A percentile compares a stretch with the other conserved stretches of the same genome.
Conservation (phyloP, 495 filamentous ascomycete species). For the Lentithecium fluviatile region DNA sequence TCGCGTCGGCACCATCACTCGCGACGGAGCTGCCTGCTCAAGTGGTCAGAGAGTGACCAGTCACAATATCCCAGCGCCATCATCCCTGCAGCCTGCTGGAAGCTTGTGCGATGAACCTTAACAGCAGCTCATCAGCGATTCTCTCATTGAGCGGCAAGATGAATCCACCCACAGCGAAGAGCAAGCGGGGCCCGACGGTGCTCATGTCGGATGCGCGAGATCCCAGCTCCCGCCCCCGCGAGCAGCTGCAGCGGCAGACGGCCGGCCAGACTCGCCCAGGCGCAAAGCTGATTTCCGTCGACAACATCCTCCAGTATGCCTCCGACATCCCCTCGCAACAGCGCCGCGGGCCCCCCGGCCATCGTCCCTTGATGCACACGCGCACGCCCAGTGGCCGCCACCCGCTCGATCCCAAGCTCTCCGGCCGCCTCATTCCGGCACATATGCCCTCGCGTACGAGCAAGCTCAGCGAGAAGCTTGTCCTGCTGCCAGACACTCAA, state of each 20-base stretch:
- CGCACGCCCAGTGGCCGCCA: constrained; percentile 50
- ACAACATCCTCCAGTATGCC: constrained; percentile 90
- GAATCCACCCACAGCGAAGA: constrained; percentile 34
- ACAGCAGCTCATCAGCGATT: background rate
- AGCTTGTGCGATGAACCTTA: background rate
- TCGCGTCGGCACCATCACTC: too few species aligned
- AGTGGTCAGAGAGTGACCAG: too few species aligned
- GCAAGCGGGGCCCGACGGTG: constrained; percentile 56
- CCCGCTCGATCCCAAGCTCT: constrained; percentile 44
- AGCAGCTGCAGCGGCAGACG: constrained; percentile 41
- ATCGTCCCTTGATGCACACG: constrained; percentile 48
- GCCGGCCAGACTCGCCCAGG: constrained; percentile 18
- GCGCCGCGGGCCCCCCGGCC: constrained; percentile 68
- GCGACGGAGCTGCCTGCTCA: too few species aligned
- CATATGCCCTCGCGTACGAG: constrained; percentile 84
- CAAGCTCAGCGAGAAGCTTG: constrained; percentile 91
- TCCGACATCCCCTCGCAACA: constrained; percentile 96
- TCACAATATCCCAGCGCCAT: too few species aligned
- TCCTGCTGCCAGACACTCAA: constrained; percentile 82
- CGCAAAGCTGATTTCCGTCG: constrained; percentile 88
- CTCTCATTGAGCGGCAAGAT: constrained; percentile 9
- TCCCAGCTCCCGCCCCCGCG: constrained; percentile 40
- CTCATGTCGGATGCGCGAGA: constrained; percentile 63
- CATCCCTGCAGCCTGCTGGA: background rate
- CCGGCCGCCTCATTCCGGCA: constrained; percentile 38